Evolutionary conservation across 1,139 yeast genomes (phyloP).

Genomic region (Protomyces inouyei): DNA sequence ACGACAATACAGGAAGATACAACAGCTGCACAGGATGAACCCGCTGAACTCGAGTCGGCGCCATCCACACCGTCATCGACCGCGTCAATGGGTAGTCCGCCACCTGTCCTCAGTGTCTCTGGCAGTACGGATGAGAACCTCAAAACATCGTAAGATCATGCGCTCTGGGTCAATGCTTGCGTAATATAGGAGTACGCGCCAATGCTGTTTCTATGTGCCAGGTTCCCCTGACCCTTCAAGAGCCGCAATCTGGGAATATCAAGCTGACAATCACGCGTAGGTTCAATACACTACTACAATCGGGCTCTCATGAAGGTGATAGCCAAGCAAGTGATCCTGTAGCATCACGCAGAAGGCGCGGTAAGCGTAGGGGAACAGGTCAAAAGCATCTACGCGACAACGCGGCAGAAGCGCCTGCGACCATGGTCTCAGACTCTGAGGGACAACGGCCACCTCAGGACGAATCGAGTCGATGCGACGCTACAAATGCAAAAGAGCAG

Average conservation of each 20-base stretch:
- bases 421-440: no score
- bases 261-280: neutral
- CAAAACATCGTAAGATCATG: constrained; percentile 4
- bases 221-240: no score
- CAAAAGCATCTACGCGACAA: neutral
- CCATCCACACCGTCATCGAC: constrained; percentile 19
- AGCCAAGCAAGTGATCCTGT: no score
- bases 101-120: neutral
- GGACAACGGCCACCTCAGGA: no score
- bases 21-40: constrained; percentile 9
- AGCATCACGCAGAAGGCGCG: no score
- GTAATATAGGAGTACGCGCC: no score
- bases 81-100: constrained; percentile 1
- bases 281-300: constrained; percentile 1
- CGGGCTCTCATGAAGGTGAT: neutral
- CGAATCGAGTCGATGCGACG: no score
- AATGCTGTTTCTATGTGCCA: neutral
- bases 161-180: neutral
- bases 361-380: neutral
- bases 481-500: neutral
- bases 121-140: constrained; percentile 24
- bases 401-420: no score
- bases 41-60: constrained; percentile 20
- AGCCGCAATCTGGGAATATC: no score
- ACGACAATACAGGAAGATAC: neutral